Conservation (phyloP, 2,329 filamentous ascomycete genomes). For the Nakataea oryzae region DNA sequence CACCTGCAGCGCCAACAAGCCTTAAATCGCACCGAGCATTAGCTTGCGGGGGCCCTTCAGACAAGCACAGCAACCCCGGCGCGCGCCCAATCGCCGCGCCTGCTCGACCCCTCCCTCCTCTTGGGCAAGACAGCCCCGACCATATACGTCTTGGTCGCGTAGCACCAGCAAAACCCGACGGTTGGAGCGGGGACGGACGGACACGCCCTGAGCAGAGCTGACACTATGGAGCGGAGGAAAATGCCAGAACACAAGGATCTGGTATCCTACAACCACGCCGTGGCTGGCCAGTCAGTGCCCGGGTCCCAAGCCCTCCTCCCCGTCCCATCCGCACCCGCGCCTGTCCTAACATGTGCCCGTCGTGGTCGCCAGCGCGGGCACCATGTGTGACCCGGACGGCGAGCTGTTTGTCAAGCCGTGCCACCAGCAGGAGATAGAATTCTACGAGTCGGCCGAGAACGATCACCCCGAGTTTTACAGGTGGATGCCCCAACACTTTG, state of each 20-base stretch:
- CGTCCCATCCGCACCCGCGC: too few species aligned
- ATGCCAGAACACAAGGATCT: conserved; percentile 51
- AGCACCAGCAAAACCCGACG: background rate
- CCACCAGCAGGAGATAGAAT: conserved; percentile 72
- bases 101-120: background rate
- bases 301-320: conserved; percentile 8
- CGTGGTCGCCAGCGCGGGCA: conserved; percentile 60
- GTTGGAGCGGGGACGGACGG: background rate
- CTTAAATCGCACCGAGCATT: background rate
- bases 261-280: conserved; percentile 61
- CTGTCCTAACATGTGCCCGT: background rate
- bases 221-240: conserved; percentile 18
- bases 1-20: background rate
- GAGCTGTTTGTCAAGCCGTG: conserved; percentile 91
- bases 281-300: conserved; percentile 72
- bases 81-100: background rate
- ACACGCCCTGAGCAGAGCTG: background rate
- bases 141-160: background rate
- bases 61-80: background rate
- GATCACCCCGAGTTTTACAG: conserved; percentile 64
- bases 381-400: conserved; percentile 74
- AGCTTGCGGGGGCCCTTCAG: background rate
- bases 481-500: conserved; percentile 79
- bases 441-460: conserved; percentile 66
- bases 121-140: background rate